These are phyloP conservation scores for Hypocreales sp. DNA, from an alignment of 2,329 filamentous ascomycete species.

Conservation along the genomic window DNA sequence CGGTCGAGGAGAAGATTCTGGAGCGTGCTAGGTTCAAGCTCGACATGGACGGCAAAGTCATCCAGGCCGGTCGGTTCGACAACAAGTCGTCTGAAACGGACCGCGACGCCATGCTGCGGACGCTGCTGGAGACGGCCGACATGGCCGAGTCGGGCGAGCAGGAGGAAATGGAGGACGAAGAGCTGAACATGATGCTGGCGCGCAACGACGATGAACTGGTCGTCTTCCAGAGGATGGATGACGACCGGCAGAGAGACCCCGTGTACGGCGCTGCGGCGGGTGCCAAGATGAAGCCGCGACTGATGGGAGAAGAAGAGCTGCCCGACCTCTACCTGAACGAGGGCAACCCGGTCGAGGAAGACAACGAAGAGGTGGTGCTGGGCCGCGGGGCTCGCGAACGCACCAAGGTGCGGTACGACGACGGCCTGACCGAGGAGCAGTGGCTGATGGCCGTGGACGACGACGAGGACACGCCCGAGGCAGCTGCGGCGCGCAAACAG, in stretches of 20 bases:
- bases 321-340: slow-evolving; percentile 90
- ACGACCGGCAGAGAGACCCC: slow-evolving; percentile 49
- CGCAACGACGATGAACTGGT: slow-evolving; percentile 66
- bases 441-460: slow-evolving; percentile 98
- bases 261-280: slow-evolving; percentile 54
- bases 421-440: slow-evolving; percentile 95
- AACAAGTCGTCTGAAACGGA: slow-evolving; percentile 99
- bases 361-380: slow-evolving; percentile 56
- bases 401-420: slow-evolving; percentile 88
- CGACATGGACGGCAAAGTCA: slow-evolving; percentile 98
- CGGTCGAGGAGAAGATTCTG: slow-evolving; percentile 95
- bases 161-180: slow-evolving; percentile 97
- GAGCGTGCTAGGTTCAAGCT: slow-evolving; percentile 95
- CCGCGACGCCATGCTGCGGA: slow-evolving; percentile 89
- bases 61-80: slow-evolving; percentile 97
- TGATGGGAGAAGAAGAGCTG: slow-evolving; percentile 76
- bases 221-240: slow-evolving; percentile 72
- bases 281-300: slow-evolving; percentile 53
- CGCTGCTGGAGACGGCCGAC: slow-evolving; percentile 74
- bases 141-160: slow-evolving; percentile 56
- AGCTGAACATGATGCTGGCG: slow-evolving; percentile 87
- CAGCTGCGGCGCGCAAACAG: slow-evolving; percentile 79
- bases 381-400: slow-evolving; percentile 92
- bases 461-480: slow-evolving; percentile 86
- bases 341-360: slow-evolving; percentile 64